These are phyloP conservation scores for Mesembryanthemum crystallinum DNA, from an alignment of 148 eudicot genomes.

Conservation along the genomic window DNA sequence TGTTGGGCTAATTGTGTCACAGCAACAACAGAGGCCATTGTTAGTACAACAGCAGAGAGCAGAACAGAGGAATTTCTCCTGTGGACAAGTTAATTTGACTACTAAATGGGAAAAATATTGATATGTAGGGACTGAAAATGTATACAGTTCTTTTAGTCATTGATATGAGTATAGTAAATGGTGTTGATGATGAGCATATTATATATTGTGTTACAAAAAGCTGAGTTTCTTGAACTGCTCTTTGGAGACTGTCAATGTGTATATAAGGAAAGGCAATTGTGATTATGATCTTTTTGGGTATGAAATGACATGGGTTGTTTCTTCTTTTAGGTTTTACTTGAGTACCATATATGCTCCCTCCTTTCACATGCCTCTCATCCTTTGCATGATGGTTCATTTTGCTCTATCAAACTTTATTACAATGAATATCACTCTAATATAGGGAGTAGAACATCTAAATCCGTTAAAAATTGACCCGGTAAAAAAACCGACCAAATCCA, in stretches of 20 bases:
- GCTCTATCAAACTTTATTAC: too few species aligned
- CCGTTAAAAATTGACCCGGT: too few species aligned
- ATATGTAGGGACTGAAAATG: neutral
- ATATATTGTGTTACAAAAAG: neutral
- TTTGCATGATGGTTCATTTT: too few species aligned
- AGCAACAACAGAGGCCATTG: conserved; percentile 28
- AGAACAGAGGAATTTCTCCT: conserved; percentile 25
- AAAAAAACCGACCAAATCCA: too few species aligned
- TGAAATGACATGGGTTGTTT: neutral
- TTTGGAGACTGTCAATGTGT: conserved; percentile 4
- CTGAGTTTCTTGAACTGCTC: neutral
- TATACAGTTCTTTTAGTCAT: too few species aligned
- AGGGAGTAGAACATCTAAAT: too few species aligned
- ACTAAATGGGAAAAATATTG: conserved; percentile 44
- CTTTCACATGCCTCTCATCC: too few species aligned
- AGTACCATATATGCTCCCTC: too few species aligned
- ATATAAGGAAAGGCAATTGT: conserved; percentile 7
- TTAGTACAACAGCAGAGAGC: conserved; percentile 27
- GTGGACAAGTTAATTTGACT: conserved; percentile 23
- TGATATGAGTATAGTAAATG: too few species aligned
- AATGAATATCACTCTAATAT: too few species aligned
- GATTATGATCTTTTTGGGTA: neutral
- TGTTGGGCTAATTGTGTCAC: conserved; percentile 22
- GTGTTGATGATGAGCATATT: neutral
- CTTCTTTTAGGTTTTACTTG: neutral